Base-by-base conservation (phyloP, 2,329 filamentous ascomycete genomes). In the Phaeosphaeria sp. region DNA sequence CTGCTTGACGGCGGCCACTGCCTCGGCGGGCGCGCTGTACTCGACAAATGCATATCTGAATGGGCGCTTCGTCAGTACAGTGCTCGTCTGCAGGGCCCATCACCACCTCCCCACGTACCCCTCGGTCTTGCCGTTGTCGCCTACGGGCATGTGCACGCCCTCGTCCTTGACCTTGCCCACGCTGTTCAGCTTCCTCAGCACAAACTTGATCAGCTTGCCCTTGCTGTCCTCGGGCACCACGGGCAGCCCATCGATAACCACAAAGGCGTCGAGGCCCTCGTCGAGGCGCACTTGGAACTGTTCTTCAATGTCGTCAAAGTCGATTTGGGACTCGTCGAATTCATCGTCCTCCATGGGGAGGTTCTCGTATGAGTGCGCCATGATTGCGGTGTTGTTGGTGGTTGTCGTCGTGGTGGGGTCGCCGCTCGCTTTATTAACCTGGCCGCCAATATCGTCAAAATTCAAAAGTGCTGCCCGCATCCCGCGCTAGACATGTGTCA, bases 281-380 rank as follows among this genome's bases (percentile, higher is more conserved):
- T 99, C 95, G 66, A 98, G 85, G 77, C 94, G 92, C 63, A 98
- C 93, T 81, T 98, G 93, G 78, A 93, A 97, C 80, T 96, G 92
- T 79, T 96, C 93, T 78, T 89, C 87, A 68, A 99, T 86, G 81
- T 99, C 94, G 70, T 92, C 94, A 78, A 96, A 92, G 78, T 98
- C 94, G 79, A 98, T 90, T 78, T 97, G 93, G 76, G 93, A 90
- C 81, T 95, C 90, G 77, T 97, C 93, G 73, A 95, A 92, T 79
- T 94, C 89, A 78, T 97, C 92, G 72, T 94, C 92, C 79, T 97
- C 93, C 79, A 81, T 76, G 52, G 90, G 90, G 77, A 98, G 85
- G 74, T 93, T 91, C 77, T 97, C 92, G 81, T 96, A 98, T 77
- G 92, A 93, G 69, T 91, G 90, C 80, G 94, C 92, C 93, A 97